Base-by-base conservation (phyloP, 2,329 filamentous ascomycete genomes). In the Zasmidium angulare region DNA sequence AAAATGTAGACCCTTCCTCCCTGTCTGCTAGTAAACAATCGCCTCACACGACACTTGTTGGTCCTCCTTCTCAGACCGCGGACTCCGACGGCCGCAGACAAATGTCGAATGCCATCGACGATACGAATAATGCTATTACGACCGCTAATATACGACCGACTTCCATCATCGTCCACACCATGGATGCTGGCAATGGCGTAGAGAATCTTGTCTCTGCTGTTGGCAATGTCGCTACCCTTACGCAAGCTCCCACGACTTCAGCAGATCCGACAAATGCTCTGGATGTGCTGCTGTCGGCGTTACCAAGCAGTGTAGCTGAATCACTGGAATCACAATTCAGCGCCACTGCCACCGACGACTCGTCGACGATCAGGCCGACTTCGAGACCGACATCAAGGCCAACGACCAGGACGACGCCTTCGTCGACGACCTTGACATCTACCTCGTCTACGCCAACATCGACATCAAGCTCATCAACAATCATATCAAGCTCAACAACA, bases 241-340 rank as follows among this genome's bases (percentile, higher is more conserved):
- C 55, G 17, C 26, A 23, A 17, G 31, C 24, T 24, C n/a, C 26
- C n/a, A 53, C 55, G 21, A n/a, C 55, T 19, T 19, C 54, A 29
- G 20, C 49, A 20, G 29, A 21, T 26, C 11, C 21, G 26, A 19
- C 52, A 23, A 36, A 61, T 54, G 58, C 58, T 19, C 46, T 61
- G 6, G 53, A 50, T 10, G 51, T 61, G 3, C 46, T 61, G 46
- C 36, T 54, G 17, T 36, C 50, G 21, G 58, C 58, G 6, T 46
- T 61, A 24, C 58, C 58, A 12, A 57, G 54, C 46, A 24, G 31
- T 12, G 31, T 55, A 19, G 53, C 46, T 11, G 43, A 47, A 4
- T 43, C 57, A 20, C 12, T 59, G n/a, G 29, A 47, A 23, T 55
- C 57, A 14, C 14, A 59, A 20, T 54, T 23, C 31, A 53, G 31